Percentiles rank a stretch among this genome's conserved stretches.
Evolutionary conservation across 2,329 filamentous ascomycete genomes (phyloP).

Genomic region (Paraphaeosphaeria minitans): DNA sequence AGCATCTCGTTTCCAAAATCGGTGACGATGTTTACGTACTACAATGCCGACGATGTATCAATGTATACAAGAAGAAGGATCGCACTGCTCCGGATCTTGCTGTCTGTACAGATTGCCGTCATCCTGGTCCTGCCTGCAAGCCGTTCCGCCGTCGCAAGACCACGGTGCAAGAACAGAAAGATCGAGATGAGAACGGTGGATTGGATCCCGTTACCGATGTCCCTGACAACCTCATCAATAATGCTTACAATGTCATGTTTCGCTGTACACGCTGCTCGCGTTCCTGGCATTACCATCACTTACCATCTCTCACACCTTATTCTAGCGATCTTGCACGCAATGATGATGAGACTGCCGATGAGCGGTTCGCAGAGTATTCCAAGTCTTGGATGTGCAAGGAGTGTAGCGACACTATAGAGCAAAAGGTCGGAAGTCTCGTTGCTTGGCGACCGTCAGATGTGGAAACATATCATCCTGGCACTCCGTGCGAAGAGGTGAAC

Average conservation of each 20-base stretch:
- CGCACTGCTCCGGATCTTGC: slow-evolving; percentile 69
- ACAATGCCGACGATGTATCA: slow-evolving; percentile 87
- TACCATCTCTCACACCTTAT: slow-evolving; percentile 61
- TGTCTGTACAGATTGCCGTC: slow-evolving; percentile 72
- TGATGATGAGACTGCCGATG: slow-evolving; percentile 59
- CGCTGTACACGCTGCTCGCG: slow-evolving; percentile 78
- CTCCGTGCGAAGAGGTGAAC: slow-evolving; percentile 60
- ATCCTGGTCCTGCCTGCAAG: slow-evolving; percentile 69
- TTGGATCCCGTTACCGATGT: slow-evolving; percentile 76
- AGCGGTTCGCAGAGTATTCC: slow-evolving; percentile 74
- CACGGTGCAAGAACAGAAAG: slow-evolving; percentile 79
- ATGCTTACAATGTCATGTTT: slow-evolving; percentile 77
- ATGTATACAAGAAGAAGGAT: slow-evolving; percentile 71
- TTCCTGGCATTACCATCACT: slow-evolving; percentile 82
- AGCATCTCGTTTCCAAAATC: slow-evolving; percentile 91
- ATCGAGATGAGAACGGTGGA: slow-evolving; percentile 78
- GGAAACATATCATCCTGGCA: slow-evolving; percentile 59
- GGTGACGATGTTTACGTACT: slow-evolving; percentile 77
- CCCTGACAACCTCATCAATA: slow-evolving; percentile 70
- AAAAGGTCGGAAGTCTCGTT: slow-evolving; percentile 76
- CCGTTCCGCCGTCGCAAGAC: slow-evolving; percentile 77
- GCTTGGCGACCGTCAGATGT: slow-evolving; percentile 80
- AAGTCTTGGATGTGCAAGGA: slow-evolving; percentile 79
- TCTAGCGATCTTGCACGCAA: slow-evolving; percentile 52
- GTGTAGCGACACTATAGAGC: slow-evolving; percentile 65